Conservation (phyloP, 2,329 filamentous ascomycete species). For the Chalaropsis ovoidea region DNA sequence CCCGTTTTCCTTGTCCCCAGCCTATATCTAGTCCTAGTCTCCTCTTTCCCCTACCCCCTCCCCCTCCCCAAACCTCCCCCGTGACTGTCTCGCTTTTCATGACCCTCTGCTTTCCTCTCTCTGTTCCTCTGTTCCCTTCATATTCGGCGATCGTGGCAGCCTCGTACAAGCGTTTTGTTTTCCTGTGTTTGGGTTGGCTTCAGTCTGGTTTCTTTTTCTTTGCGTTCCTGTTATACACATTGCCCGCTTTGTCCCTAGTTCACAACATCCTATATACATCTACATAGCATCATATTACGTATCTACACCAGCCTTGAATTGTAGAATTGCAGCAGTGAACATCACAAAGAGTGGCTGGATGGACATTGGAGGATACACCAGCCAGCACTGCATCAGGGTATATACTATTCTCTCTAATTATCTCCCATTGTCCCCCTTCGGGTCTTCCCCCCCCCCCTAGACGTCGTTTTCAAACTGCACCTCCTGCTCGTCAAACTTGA, state of each 20-base stretch:
- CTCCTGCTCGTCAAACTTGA: conserved; percentile 22
- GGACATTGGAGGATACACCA: neutral
- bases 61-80: neutral
- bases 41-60: too few species aligned
- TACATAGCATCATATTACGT: conserved; percentile 19
- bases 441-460: neutral
- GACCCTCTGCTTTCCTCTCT: conserved; percentile 5
- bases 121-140: neutral
- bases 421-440: neutral
- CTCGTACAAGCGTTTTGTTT: neutral
- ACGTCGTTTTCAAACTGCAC: conserved; percentile 23
- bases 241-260: conserved; percentile 11
- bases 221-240: too few species aligned
- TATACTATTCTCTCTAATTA: neutral
- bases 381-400: neutral
- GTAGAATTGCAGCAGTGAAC: neutral
- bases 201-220: conserved; percentile 13
- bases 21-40: neutral
- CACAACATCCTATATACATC: conserved; percentile 22
- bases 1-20: neutral
- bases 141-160: neutral
- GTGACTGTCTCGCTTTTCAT: conserved; percentile 8
- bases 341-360: neutral
- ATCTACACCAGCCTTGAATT: neutral
- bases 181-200: neutral